A percentile compares a stretch with the other conserved stretches of the same genome.
phyloP scores from a whole-genome alignment of 2,329 filamentous ascomycete genomes.

The Penicillium oxalicum region DNA sequence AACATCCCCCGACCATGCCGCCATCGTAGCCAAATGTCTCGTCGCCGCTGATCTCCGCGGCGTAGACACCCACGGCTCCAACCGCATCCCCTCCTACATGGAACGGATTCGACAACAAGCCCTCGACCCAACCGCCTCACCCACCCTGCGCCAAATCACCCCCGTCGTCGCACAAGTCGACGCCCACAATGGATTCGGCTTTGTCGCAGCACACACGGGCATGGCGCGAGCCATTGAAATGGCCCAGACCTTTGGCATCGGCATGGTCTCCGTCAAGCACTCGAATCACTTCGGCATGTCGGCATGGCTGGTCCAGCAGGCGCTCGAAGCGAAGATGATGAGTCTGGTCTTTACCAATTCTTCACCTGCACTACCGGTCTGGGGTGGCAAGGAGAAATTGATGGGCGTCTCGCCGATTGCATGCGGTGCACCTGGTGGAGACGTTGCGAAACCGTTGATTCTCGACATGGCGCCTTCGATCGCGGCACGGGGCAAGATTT shows the following conservation, averaged over 20 bases:
- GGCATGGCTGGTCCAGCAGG: constrained; percentile 73
- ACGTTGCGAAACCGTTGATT: constrained; percentile 51
- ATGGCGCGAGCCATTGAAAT: constrained; percentile 64
- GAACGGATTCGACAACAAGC: constrained; percentile 64
- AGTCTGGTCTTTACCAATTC: constrained; percentile 66
- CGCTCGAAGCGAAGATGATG: constrained; percentile 65
- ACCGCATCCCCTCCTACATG: constrained; percentile 73
- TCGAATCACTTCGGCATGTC: constrained; percentile 82
- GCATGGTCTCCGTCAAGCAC: constrained; percentile 68
- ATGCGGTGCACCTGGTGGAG: constrained; percentile 65
- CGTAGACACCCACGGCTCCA: constrained; percentile 73
- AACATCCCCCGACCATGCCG: constrained; percentile 54
- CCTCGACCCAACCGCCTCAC: constrained; percentile 56
- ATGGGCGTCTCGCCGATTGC: constrained; percentile 69
- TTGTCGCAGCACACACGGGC: constrained; percentile 60
- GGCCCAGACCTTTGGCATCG: constrained; percentile 61
- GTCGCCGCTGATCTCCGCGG: constrained; percentile 70
- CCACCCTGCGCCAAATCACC: constrained; percentile 56
- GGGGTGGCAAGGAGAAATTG: constrained; percentile 62
- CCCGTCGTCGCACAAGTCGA: constrained; percentile 65
- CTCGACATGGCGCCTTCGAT: constrained; percentile 44
- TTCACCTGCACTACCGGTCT: constrained; percentile 65
- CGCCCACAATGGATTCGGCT: constrained; percentile 68
- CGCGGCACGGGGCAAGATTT: constrained; percentile 43
- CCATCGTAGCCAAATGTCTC: constrained; percentile 60